Conservation (phyloP, 1,139 yeast genomes). For the Saccharomyces hybrid region DNA sequence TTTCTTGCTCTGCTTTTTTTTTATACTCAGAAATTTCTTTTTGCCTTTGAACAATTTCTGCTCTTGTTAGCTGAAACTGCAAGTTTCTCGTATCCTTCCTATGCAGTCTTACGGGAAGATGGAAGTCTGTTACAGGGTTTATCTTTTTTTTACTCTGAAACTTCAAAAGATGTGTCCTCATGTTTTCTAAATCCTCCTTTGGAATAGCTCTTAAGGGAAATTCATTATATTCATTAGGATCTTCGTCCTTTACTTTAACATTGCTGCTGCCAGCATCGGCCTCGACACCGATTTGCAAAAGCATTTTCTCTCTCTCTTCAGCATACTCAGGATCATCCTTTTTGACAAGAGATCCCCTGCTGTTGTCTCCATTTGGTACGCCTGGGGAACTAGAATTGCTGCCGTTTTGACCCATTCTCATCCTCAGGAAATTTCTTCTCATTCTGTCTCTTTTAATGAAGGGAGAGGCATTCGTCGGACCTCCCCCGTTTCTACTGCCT, state of each 20-base stretch:
- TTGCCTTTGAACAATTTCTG: conserved; percentile 48
- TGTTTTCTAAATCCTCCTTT: conserved; percentile 61
- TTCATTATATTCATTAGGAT: conserved; percentile 30
- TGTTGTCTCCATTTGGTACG: conserved; percentile 5
- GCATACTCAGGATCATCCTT: conserved; percentile 30
- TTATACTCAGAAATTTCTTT: conserved; percentile 35
- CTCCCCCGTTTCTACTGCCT: conserved; percentile 12
- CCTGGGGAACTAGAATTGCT: neutral
- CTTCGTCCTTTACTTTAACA: conserved; percentile 16
- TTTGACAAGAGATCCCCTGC: conserved; percentile 21
- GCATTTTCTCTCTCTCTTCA: conserved; percentile 23
- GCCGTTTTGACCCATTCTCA: conserved; percentile 14
- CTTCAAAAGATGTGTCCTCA: conserved; percentile 73
- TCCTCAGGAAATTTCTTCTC: conserved; percentile 30
- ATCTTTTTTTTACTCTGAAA: conserved; percentile 68
- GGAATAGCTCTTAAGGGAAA: conserved; percentile 60
- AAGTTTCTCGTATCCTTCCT: conserved; percentile 87
- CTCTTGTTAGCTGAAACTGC: conserved; percentile 71
- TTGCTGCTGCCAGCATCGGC: conserved; percentile 9
- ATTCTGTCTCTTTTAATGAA: conserved; percentile 32
- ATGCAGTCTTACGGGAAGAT: conserved; percentile 77
- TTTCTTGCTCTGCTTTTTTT: conserved; percentile 25
- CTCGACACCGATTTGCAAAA: conserved; percentile 21
- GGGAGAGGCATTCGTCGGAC: conserved; percentile 26
- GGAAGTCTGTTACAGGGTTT: conserved; percentile 64